These are phyloP conservation scores for Psilocybe subaeruginosa DNA, from an alignment of 768 basidiomycete species.

Conservation along the genomic window DNA sequence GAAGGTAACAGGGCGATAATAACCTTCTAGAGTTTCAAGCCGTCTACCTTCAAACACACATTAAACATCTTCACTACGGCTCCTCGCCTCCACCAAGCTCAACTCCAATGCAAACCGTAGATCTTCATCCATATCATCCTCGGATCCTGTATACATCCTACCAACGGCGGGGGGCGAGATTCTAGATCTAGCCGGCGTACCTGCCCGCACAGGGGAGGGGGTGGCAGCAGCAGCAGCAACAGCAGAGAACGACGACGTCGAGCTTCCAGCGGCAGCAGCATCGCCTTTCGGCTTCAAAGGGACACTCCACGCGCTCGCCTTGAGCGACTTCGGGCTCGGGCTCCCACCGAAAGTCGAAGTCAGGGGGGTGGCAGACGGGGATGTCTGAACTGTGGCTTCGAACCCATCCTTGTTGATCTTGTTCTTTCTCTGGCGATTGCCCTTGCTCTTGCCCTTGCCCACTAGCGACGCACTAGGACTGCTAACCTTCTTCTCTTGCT, in stretches of 20 bases:
- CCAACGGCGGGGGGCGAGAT: neutral
- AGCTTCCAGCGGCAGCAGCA: neutral
- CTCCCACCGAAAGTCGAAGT: neutral
- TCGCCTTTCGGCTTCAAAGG: conserved; percentile 6
- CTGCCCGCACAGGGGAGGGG: too few relatives aligned
- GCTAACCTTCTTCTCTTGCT: neutral
- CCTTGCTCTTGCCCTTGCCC: neutral
- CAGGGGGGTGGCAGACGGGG: neutral
- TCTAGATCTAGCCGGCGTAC: neutral
- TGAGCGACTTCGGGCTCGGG: neutral
- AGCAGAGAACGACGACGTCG: conserved; percentile 2
- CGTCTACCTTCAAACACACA: neutral
- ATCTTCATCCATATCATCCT: conserved; percentile 62
- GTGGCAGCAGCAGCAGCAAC: neutral
- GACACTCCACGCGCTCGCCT: conserved; percentile 5
- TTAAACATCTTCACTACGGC: conserved; percentile 33
- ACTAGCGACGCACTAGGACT: neutral
- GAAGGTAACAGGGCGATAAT: too few relatives aligned
- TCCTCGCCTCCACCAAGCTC: conserved; percentile 70
- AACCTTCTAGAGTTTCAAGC: too few relatives aligned
- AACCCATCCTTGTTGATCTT: neutral
- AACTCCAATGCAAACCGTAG: conserved; percentile 66
- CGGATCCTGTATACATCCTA: conserved; percentile 3
- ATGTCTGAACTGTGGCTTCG: neutral
- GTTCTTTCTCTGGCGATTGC: neutral